Percentiles rank a stretch among this genome's conserved stretches.
Evolutionary conservation across 768 basidiomycete species (phyloP).

Genomic region (Mycena venus): DNA sequence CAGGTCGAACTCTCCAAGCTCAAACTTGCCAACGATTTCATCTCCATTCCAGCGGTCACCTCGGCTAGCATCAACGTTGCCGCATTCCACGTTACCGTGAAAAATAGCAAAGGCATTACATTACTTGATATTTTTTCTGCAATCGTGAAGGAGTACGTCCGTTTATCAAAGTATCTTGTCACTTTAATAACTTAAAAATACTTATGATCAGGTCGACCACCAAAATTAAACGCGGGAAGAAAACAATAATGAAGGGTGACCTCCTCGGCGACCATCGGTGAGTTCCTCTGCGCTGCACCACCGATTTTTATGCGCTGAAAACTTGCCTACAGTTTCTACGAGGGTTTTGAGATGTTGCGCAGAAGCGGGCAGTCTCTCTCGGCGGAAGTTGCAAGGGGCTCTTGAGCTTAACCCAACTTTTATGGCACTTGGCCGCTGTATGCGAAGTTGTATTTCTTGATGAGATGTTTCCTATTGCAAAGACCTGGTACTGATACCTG

Average conservation of each 20-base stretch:
- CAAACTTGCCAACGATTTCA: neutral
- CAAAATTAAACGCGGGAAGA: neutral
- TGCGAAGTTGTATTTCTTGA: no score
- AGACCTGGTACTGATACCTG: no score
- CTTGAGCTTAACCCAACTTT: neutral
- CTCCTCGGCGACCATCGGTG: neutral
- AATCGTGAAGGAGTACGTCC: neutral
- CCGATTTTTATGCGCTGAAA: neutral
- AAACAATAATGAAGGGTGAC: neutral
- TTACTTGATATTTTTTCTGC: neutral
- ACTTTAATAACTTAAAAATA: neutral
- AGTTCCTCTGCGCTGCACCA: neutral
- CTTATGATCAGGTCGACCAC: neutral
- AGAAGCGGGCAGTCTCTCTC: neutral
- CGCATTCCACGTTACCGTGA: neutral
- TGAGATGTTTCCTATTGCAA: no score
- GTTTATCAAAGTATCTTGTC: neutral
- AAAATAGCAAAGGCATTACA: neutral
- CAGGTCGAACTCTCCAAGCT: neutral
- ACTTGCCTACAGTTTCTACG: neutral
- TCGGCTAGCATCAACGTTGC: neutral
- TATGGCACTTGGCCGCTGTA: no score
- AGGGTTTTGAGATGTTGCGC: neutral
- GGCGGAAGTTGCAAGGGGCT: neutral
- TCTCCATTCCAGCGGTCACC: neutral